Conservation (phyloP, 1,284 basidiomycete species). For the Neolentinus lepideus region DNA sequence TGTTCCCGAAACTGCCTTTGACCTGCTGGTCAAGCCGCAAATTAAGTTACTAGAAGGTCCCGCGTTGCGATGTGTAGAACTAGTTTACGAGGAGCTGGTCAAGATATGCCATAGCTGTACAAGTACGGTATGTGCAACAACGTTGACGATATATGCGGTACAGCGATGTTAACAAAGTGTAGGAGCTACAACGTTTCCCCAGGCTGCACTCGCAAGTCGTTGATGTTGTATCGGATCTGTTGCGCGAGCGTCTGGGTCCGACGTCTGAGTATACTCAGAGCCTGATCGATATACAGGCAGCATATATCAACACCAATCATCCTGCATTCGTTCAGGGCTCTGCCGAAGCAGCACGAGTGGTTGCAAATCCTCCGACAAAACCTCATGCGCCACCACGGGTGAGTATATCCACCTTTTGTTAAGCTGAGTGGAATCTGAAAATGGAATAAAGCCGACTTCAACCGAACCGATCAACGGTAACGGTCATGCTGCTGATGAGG, state of each 20-base stretch:
- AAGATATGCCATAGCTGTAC: conserved; percentile 99
- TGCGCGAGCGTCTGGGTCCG: conserved; percentile 92
- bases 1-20: conserved; percentile 96
- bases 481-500: conserved; percentile 46
- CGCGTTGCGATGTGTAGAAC: conserved; percentile 91
- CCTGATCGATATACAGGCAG: conserved; percentile 94
- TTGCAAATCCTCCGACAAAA: conserved; percentile 34
- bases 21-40: conserved; percentile 96
- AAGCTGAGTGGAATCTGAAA: not conserved
- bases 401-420: conserved; percentile 19
- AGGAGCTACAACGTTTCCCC: conserved; percentile 98
- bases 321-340: conserved; percentile 81
- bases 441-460: conserved; percentile 39
- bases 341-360: conserved; percentile 39
- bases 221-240: conserved; percentile 94
- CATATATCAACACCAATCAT: conserved; percentile 99
- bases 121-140: conserved; percentile 51
- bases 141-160: not conserved
- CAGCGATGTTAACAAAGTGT: conserved; percentile 4
- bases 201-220: conserved; percentile 89
- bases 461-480: conserved; percentile 50
- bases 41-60: conserved; percentile 96
- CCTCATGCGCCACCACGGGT: conserved; percentile 42
- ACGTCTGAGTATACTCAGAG: conserved; percentile 96
- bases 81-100: conserved; percentile 98